phyloP scores from a whole-genome alignment of 2,329 filamentous ascomycete species.

The Botrytis galanthina region DNA sequence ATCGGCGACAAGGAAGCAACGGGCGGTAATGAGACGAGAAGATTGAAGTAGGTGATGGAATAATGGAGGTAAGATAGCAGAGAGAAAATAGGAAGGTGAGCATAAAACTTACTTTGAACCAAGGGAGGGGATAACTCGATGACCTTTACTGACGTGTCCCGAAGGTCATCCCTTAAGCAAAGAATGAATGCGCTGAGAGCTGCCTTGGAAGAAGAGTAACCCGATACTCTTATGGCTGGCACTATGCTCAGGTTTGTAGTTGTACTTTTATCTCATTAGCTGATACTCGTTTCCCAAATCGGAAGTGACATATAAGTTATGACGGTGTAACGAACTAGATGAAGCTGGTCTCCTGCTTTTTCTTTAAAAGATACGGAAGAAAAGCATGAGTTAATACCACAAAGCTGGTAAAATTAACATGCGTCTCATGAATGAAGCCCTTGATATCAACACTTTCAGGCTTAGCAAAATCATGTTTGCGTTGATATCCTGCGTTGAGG shows the following conservation, averaged over 20 bases:
- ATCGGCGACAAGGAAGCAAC: slow-evolving; percentile 47
- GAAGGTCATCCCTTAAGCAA: slow-evolving; percentile 44
- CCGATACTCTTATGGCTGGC: slow-evolving; percentile 34
- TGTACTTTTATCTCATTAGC: slow-evolving; percentile 23
- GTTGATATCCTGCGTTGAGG: slow-evolving; percentile 38
- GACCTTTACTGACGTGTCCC: slow-evolving; percentile 40
- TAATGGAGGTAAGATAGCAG: background rate
- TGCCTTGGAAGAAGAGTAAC: slow-evolving; percentile 47
- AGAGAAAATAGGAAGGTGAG: background rate
- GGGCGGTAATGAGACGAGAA: slow-evolving; percentile 28
- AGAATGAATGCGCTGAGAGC: slow-evolving; percentile 45
- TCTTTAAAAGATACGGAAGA: slow-evolving; percentile 31
- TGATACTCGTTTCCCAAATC: background rate
- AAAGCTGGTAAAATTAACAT: slow-evolving; percentile 35
- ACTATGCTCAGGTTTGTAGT: slow-evolving; percentile 27
- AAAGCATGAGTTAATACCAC: slow-evolving; percentile 35
- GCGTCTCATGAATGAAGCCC: background rate
- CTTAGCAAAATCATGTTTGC: slow-evolving; percentile 29
- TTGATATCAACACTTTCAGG: slow-evolving; percentile 24
- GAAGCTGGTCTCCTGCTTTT: slow-evolving; percentile 23
- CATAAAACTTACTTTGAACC: slow-evolving; percentile 30
- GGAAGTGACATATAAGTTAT: too few relatives aligned
- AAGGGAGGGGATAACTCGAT: slow-evolving; percentile 44
- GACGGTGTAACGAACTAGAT: slow-evolving; percentile 24
- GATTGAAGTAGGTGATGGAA: background rate